These are phyloP conservation scores for Suillus americanus DNA, from an alignment of 768 basidiomycete species.

Conservation along the genomic window DNA sequence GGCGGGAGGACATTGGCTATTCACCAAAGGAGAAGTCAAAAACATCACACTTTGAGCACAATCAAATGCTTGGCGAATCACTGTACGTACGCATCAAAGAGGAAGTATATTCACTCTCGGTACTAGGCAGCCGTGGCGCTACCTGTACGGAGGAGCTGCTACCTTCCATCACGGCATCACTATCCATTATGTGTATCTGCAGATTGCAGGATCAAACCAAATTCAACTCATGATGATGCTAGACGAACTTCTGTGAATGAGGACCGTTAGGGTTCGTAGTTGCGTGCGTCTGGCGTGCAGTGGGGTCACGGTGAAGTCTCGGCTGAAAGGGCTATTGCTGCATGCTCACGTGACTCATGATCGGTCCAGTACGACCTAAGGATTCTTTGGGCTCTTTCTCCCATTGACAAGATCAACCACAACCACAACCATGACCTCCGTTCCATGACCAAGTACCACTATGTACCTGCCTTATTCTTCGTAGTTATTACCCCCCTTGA, in stretches of 20 bases:
- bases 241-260: background rate
- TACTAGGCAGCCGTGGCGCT: constrained; percentile 7
- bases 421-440: background rate
- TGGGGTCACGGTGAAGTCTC: background rate
- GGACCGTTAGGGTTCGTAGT: background rate
- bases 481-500: too few species aligned
- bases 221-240: background rate
- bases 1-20: constrained; percentile 3
- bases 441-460: background rate
- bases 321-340: background rate
- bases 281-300: background rate
- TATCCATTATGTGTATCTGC: constrained; percentile 36
- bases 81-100: constrained; percentile 3
- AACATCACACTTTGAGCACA: background rate
- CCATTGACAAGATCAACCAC: background rate
- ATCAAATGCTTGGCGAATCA: background rate
- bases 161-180: constrained; percentile 28
- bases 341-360: background rate
- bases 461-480: background rate
- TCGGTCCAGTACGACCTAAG: background rate
- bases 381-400: background rate
- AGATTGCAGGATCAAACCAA: background rate
- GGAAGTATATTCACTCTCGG: constrained; percentile 1
- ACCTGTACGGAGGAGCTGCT: constrained; percentile 21
- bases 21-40: constrained; percentile 2